A percentile compares a stretch with the other conserved stretches of the same genome.
phyloP scores from a whole-genome alignment of 2,329 filamentous ascomycete genomes.

The Cercospora beticola region DNA sequence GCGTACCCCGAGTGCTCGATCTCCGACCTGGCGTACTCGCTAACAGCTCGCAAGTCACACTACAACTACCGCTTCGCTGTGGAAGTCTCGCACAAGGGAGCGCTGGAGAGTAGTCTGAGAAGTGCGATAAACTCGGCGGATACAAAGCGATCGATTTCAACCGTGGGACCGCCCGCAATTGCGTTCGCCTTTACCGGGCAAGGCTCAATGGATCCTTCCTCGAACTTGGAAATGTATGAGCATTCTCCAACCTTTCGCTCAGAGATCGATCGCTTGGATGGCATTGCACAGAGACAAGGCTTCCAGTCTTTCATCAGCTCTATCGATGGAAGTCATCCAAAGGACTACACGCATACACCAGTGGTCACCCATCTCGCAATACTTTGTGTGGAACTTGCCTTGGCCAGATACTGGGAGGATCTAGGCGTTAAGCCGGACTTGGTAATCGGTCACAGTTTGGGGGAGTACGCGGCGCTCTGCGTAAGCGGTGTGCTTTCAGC shows the following conservation, averaged over 20 bases:
- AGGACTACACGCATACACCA: conserved; percentile 13
- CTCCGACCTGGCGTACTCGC: conserved; percentile 63
- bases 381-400: conserved; percentile 45
- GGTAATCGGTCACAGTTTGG: conserved; percentile 39
- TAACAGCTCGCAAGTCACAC: conserved; percentile 58
- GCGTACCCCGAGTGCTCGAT: conserved; percentile 51
- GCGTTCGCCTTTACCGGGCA: conserved; percentile 46
- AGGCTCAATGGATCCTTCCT: conserved; percentile 34
- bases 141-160: conserved; percentile 9
- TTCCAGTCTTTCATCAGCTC: conserved; percentile 37
- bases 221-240: conserved; percentile 37
- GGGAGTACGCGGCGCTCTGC: conserved; percentile 44
- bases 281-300: conserved; percentile 31
- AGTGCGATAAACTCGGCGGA: background rate
- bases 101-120: conserved; percentile 30
- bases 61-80: conserved; percentile 42
- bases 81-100: conserved; percentile 32
- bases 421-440: conserved; percentile 33
- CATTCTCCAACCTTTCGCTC: conserved; percentile 33
- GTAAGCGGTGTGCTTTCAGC: conserved; percentile 41
- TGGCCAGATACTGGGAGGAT: conserved; percentile 32
- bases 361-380: conserved; percentile 43
- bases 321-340: conserved; percentile 21
- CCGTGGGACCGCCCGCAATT: conserved; percentile 28
- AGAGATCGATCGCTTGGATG: conserved; percentile 36